These are phyloP conservation scores for Lipomyces orientalis DNA, from an alignment of 805 yeast species.

Conservation along the genomic window DNA sequence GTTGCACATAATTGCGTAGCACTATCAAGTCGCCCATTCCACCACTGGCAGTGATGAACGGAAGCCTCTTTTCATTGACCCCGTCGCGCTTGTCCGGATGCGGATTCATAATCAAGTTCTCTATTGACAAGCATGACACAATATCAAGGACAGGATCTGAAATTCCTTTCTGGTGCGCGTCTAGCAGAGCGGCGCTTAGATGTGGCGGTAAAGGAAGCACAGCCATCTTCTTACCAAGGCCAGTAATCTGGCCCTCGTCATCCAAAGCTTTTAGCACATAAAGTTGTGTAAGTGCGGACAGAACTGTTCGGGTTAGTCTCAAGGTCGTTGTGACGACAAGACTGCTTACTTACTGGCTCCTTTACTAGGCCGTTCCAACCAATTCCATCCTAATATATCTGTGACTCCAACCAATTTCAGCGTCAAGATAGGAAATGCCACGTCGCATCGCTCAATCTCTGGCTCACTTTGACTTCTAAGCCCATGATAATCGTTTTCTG, in stretches of 20 bases:
- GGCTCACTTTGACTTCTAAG: slow-evolving; percentile 87
- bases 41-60: slow-evolving; percentile 72
- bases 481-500: slow-evolving; percentile 68
- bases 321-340: neutral
- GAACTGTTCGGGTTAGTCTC: slow-evolving; percentile 43
- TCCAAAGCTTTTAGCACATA: slow-evolving; percentile 80
- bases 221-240: slow-evolving; percentile 84
- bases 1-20: slow-evolving; percentile 75
- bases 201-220: slow-evolving; percentile 92
- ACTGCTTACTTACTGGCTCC: slow-evolving; percentile 53
- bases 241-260: slow-evolving; percentile 75
- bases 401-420: slow-evolving; percentile 82
- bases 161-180: slow-evolving; percentile 61
- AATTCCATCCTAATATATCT: slow-evolving; percentile 83
- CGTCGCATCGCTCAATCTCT: slow-evolving; percentile 85
- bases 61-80: slow-evolving; percentile 74
- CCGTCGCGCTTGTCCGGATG: slow-evolving; percentile 82
- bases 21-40: slow-evolving; percentile 81
- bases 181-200: slow-evolving; percentile 79
- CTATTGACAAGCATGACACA: slow-evolving; percentile 91
- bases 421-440: slow-evolving; percentile 82
- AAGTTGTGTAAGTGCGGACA: slow-evolving; percentile 77
- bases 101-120: slow-evolving; percentile 81
- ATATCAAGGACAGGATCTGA: slow-evolving; percentile 76
- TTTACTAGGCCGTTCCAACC: slow-evolving; percentile 91